A percentile compares a stretch with the other conserved stretches of the same genome.
Evolutionary conservation across 306 rosid genomes (phyloP).

Genomic region (Hippophae gyantsensis): DNA sequence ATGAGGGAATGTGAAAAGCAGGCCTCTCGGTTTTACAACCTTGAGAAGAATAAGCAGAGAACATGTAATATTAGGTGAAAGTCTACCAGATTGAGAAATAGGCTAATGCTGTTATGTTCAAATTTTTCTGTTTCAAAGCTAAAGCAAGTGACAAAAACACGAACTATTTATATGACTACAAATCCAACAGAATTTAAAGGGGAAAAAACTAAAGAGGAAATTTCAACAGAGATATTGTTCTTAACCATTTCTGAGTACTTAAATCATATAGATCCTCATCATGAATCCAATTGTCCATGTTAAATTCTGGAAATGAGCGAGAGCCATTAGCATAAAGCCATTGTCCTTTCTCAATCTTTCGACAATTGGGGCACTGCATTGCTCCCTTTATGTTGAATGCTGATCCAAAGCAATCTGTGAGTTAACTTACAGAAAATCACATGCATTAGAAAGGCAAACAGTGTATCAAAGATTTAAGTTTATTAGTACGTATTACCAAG

Average conservation of each 20-base stretch:
- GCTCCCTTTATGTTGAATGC: conserved; percentile 88
- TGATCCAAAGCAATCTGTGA: conserved; percentile 91
- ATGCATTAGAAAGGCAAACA: conserved; percentile 6
- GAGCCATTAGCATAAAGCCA: conserved; percentile 89
- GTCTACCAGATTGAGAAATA: background rate
- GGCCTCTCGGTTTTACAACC: background rate
- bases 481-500: background rate
- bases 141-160: too few relatives aligned
- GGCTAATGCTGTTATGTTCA: background rate
- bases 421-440: conserved; percentile 2
- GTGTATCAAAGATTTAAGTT: conserved; percentile 1
- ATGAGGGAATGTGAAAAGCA: background rate
- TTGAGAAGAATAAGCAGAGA: background rate
- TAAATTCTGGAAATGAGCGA: conserved; percentile 61
- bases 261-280: conserved; percentile 93
- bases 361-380: conserved; percentile 99
- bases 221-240: background rate
- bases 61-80: background rate
- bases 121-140: background rate
- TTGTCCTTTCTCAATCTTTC: conserved; percentile 96
- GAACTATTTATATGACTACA: background rate
- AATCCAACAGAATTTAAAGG: background rate
- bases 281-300: conserved; percentile 77
- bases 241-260: conserved; percentile 88
- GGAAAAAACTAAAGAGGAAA: background rate